Base-by-base conservation (phyloP, 2,329 filamentous ascomycete genomes). In the Xylariaceae sp. region DNA sequence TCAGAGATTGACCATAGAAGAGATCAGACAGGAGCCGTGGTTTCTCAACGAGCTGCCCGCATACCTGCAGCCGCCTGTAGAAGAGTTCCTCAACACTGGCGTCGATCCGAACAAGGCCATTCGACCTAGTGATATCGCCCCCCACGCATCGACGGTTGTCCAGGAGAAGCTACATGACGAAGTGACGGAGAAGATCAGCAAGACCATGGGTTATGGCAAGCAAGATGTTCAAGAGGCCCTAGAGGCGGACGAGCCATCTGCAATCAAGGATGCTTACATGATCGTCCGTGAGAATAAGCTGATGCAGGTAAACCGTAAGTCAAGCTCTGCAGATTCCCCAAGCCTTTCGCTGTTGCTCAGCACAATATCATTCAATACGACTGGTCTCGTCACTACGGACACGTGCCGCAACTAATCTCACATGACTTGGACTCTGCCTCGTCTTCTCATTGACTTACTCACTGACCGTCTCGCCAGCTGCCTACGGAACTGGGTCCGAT, bases 241-340 rank as follows among this genome's bases (percentile, higher is more conserved):
- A 42, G 82, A 83, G 51, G 88, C 87, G 36, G 80, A 92, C 33
- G 92, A 98, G 57, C 92, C 92, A 10, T 96, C 89, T 38, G 89
- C 92, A 9, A 95, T 98, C 68, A 98, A 98, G 64, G 92, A 98
- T 61, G 92, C 92, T 2, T 98, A 96, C 64, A 80, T 95, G 63
- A 98, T 98, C 57, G 87, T 98, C 17, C 79, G 90, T 33, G 92
- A 98, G 61, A 96, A 96, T 57, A 92, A 95, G 59, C 75, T 96
- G 57, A 96, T 96, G 89, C 84, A 89, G 58, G 81, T 80, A 35
- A 94, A 88, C 57, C 88, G 86, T 93, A 68, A 77, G 85, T 77
- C 31, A 28, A 37, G 16, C 14, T 25, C n/a, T n/a, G n/a, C n/a
- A n/a, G n/a, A n/a, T n/a, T n/a, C n/a, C n/a, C n/a, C n/a, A n/a